A percentile compares a stretch with the other conserved stretches of the same genome.
phyloP scores from a whole-genome alignment of 192 early-diverging fungal species.

The Thoreauomyces humboldtii region DNA sequence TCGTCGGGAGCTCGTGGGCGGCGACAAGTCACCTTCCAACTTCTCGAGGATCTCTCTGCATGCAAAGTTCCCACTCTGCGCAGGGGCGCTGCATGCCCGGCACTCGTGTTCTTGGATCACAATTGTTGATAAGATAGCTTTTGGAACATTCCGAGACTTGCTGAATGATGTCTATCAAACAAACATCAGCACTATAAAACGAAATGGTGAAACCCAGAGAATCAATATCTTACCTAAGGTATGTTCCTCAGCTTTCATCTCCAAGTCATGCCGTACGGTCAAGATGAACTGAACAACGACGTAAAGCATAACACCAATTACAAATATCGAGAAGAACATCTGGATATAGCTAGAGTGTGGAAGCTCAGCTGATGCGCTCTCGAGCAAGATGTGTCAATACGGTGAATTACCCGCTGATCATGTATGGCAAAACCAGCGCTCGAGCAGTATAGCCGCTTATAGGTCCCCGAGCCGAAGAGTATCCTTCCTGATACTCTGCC shows the following conservation, averaged over 20 bases:
- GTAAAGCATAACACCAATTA: constrained; percentile 57
- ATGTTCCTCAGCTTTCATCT: constrained; percentile 64
- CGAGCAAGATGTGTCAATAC: neutral
- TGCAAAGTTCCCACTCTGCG: constrained; percentile 57
- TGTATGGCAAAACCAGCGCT: constrained; percentile 35
- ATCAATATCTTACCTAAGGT: constrained; percentile 30
- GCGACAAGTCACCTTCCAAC: constrained; percentile 61
- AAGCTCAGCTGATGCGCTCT: neutral
- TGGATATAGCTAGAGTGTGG: constrained; percentile 62
- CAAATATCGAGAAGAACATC: constrained; percentile 64
- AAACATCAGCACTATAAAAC: neutral
- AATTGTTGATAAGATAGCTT: constrained; percentile 59
- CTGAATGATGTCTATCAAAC: constrained; percentile 46
- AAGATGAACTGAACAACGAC: constrained; percentile 66
- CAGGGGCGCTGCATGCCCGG: constrained; percentile 62
- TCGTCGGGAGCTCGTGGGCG: neutral
- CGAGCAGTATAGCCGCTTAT: neutral
- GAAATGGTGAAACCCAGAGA: neutral
- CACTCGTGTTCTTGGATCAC: constrained; percentile 54
- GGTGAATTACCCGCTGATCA: constrained; percentile 37
- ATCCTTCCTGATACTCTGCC: neutral
- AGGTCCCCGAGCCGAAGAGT: neutral
- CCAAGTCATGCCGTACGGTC: constrained; percentile 72
- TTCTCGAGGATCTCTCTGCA: constrained; percentile 58
- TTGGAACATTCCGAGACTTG: constrained; percentile 63